Evolutionary conservation across 768 basidiomycete species (phyloP).

Genomic region (Cystoderma amianthinum): DNA sequence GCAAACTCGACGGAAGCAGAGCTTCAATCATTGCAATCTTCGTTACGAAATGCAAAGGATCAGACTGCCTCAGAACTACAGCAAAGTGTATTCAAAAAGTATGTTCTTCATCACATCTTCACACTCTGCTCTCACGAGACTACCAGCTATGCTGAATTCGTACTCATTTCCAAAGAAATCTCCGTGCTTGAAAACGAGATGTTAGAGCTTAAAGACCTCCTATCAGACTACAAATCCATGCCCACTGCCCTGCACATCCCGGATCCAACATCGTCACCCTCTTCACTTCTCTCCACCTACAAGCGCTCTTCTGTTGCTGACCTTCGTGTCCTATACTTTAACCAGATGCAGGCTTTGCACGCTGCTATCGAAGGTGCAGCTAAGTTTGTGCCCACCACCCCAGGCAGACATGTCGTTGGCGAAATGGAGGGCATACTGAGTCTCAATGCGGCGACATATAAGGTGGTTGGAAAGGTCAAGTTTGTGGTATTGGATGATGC

Average conservation of each 20-base stretch:
- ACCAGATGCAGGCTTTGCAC: slow-evolving; percentile 90
- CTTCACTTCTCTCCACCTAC: slow-evolving; percentile 32
- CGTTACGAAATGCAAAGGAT: slow-evolving; percentile 61
- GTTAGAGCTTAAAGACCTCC: slow-evolving; percentile 90
- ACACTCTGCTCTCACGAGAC: slow-evolving; percentile 2
- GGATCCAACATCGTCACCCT: slow-evolving; percentile 61
- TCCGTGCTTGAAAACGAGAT: slow-evolving; percentile 94
- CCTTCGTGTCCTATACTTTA: slow-evolving; percentile 87
- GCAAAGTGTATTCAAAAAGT: slow-evolving; percentile 94
- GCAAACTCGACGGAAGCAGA: slow-evolving; percentile 88
- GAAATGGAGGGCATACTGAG: slow-evolving; percentile 81
- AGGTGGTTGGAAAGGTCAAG: slow-evolving; percentile 77
- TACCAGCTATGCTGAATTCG: slow-evolving; percentile 90
- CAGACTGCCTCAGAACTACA: slow-evolving; percentile 79
- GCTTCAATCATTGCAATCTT: slow-evolving; percentile 68
- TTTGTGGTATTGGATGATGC: slow-evolving; percentile 91
- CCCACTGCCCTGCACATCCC: slow-evolving; percentile 90
- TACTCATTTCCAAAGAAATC: slow-evolving; percentile 95
- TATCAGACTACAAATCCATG: slow-evolving; percentile 95
- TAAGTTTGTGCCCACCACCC: slow-evolving; percentile 88
- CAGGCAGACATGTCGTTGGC: slow-evolving; percentile 85
- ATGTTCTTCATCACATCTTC: slow-evolving; percentile 7
- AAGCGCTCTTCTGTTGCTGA: slow-evolving; percentile 92
- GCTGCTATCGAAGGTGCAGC: slow-evolving; percentile 89
- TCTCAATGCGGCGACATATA: slow-evolving; percentile 93